Conservation (phyloP, 257 asterid species). For the Prunella vulgaris region DNA sequence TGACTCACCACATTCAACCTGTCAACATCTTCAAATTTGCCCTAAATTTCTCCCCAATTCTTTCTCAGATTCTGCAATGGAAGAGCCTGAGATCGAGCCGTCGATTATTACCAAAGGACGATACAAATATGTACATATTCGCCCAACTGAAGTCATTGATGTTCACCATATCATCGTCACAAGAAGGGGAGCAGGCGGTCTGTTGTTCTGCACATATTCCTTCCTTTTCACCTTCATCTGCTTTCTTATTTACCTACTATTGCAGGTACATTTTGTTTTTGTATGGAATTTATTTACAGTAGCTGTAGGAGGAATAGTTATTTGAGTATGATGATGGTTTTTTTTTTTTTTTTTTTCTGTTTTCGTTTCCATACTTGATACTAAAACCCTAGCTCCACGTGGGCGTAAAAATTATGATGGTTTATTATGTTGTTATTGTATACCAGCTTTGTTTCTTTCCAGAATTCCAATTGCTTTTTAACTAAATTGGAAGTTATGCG, state of each 20-base stretch:
- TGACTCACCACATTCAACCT: too few species aligned
- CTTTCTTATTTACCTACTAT: constrained; percentile 26
- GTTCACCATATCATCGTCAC: constrained; percentile 55
- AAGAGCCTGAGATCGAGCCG: constrained; percentile 28
- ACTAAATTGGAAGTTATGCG: not conserved
- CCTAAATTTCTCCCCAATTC: not conserved
- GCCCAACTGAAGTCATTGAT: constrained; percentile 55
- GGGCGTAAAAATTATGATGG: not conserved
- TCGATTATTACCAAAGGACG: constrained; percentile 33
- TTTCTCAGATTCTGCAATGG: constrained; percentile 2
- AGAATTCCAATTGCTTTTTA: not conserved
- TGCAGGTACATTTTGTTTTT: constrained; percentile 38
- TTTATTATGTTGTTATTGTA: not conserved
- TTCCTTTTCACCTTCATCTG: constrained; percentile 33
- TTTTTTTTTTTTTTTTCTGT: too few species aligned
- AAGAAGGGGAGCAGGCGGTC: constrained; percentile 29
- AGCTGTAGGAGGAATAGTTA: not conserved
- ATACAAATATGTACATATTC: constrained; percentile 49
- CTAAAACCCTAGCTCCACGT: not conserved
- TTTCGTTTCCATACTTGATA: not conserved
- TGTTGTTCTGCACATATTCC: constrained; percentile 30
- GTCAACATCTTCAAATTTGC: not conserved
- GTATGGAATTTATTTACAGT: not conserved
- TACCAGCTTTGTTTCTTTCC: not conserved
- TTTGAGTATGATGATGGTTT: not conserved